phyloP scores from a whole-genome alignment of 352 stramenopile species.

The Pythium sp. region DNA sequence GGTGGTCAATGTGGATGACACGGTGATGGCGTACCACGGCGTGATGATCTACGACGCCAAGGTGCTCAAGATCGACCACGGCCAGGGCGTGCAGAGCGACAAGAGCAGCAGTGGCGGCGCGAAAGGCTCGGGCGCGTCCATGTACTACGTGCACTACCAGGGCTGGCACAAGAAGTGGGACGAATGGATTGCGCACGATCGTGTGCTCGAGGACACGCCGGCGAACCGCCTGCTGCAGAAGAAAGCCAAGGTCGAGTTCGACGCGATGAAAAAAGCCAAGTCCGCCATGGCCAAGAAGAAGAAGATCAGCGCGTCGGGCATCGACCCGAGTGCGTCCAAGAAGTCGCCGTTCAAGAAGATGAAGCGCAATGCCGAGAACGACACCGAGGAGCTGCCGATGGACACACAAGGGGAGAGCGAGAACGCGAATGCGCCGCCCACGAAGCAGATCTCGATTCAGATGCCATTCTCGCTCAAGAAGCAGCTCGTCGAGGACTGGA shows the following conservation, averaged over 20 bases:
- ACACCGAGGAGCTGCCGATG: constrained; percentile 57
- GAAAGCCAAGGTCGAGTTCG: constrained; percentile 30
- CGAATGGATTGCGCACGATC: constrained; percentile 80
- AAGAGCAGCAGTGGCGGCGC: constrained; percentile 3
- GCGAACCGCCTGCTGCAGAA: constrained; percentile 57
- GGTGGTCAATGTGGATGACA: constrained; percentile 66
- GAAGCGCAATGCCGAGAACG: constrained; percentile 59
- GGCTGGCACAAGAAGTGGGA: constrained; percentile 92
- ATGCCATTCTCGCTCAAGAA: constrained; percentile 93
- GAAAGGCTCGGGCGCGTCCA: constrained; percentile 28
- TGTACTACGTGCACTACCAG: constrained; percentile 91
- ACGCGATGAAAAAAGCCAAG: constrained; percentile 41
- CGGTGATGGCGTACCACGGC: constrained; percentile 74
- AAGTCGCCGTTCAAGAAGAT: constrained; percentile 79
- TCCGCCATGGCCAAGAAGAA: constrained; percentile 44
- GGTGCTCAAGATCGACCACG: constrained; percentile 80
- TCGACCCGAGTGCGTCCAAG: constrained; percentile 42
- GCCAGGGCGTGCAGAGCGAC: constrained; percentile 43
- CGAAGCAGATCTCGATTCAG: constrained; percentile 64
- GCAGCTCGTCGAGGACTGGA: constrained; percentile 91
- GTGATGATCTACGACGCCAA: constrained; percentile 87
- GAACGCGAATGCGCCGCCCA: background rate
- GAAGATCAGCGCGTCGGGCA: constrained; percentile 61
- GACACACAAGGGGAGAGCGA: constrained; percentile 21
- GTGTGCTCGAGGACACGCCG: constrained; percentile 67